phyloP scores from a whole-genome alignment of 2,329 filamentous ascomycete genomes.

The Colletotrichum sp. region DNA sequence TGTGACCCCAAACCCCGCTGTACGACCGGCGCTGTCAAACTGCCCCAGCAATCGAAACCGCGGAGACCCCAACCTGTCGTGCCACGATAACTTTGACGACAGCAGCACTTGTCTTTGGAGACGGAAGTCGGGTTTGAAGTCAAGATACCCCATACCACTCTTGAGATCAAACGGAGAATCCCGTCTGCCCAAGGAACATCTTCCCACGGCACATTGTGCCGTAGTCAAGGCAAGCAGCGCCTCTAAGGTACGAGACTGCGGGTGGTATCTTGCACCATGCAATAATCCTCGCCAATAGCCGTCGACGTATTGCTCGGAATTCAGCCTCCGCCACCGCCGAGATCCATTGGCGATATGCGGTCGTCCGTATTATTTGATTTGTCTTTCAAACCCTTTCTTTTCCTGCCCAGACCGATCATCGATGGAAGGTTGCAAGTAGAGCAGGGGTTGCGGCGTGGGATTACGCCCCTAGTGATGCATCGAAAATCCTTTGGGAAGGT shows the following conservation, averaged over 20 bases:
- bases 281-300: neutral
- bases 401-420: constrained; percentile 1
- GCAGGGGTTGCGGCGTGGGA: constrained; percentile 1
- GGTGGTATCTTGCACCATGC: neutral
- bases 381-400: neutral
- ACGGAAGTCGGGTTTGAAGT: neutral
- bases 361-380: neutral
- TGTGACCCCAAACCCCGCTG: neutral
- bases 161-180: neutral
- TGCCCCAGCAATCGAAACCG: neutral
- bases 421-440: neutral
- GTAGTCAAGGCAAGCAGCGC: neutral
- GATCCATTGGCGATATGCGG: neutral
- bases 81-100: neutral
- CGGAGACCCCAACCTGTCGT: neutral
- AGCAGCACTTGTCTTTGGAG: neutral
- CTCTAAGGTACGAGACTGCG: neutral
- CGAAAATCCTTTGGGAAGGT: constrained; percentile 14
- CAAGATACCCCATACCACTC: rapidly evolving
- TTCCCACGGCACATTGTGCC: neutral
- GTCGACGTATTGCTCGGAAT: neutral
- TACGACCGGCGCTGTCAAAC: neutral
- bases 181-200: neutral
- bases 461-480: neutral
- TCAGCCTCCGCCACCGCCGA: neutral